These are phyloP conservation scores for Silybum marianum DNA, from an alignment of 129 eudicot genomes.

Conservation along the genomic window DNA sequence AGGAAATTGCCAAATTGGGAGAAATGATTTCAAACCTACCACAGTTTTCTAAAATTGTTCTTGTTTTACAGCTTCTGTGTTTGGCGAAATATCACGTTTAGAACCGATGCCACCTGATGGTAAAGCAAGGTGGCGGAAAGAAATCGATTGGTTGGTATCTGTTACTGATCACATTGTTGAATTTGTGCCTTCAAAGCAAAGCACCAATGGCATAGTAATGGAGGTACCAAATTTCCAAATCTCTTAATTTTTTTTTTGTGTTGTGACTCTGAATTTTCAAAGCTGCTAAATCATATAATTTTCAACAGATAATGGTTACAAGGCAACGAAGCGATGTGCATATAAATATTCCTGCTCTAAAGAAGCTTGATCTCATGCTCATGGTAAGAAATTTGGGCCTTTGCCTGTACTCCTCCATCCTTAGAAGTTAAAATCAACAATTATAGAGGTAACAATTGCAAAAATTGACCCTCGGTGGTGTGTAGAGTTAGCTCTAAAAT, in stretches of 20 bases:
- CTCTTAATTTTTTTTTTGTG: background rate
- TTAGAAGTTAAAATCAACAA: background rate
- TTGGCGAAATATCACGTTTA: conserved; percentile 64
- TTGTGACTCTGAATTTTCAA: background rate
- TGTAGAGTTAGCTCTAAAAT: no score
- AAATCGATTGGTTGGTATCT: conserved; percentile 81
- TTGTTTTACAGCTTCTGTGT: conserved; percentile 65
- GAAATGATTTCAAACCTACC: background rate
- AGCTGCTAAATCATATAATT: background rate
- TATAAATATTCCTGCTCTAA: conserved; percentile 71
- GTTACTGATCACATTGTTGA: conserved; percentile 89
- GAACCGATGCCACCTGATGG: conserved; percentile 80
- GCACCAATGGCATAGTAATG: conserved; percentile 65
- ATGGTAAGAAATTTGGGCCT: conserved; percentile 52
- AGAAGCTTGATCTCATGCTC: conserved; percentile 88
- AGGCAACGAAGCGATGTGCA: conserved; percentile 73
- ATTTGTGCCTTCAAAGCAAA: conserved; percentile 74
- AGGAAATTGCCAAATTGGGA: background rate
- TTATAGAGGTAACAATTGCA: background rate
- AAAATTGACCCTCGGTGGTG: no score
- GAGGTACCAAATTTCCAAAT: conserved; percentile 65
- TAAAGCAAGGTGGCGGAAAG: conserved; percentile 76
- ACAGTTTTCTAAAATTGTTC: background rate
- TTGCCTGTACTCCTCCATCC: background rate
- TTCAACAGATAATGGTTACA: conserved; percentile 67